phyloP scores from a whole-genome alignment of 805 yeast species.

The Teunomyces aglyptinius region DNA sequence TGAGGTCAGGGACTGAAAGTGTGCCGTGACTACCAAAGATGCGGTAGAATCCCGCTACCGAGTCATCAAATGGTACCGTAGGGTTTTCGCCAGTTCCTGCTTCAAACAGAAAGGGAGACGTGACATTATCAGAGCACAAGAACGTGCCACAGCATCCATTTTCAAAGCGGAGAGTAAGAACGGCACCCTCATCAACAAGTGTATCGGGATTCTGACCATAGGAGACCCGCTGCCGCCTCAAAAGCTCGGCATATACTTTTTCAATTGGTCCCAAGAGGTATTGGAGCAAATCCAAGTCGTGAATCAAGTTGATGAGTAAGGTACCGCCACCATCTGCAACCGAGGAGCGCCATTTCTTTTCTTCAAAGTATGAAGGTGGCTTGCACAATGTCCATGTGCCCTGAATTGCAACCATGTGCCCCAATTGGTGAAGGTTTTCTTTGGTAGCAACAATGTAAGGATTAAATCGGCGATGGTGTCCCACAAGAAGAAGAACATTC shows the following conservation, averaged over 20 bases:
- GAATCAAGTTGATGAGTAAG: slow-evolving; percentile 36
- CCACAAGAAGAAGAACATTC: slow-evolving; percentile 31
- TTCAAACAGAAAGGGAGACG: slow-evolving; percentile 39
- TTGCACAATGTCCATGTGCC: slow-evolving; percentile 40
- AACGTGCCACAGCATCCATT: slow-evolving; percentile 37
- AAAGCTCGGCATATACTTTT: slow-evolving; percentile 36
- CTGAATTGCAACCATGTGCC: slow-evolving; percentile 34
- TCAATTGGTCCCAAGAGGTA: slow-evolving; percentile 39
- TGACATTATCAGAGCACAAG: slow-evolving; percentile 37
- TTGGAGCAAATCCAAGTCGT: slow-evolving; percentile 38
- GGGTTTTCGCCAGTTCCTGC: slow-evolving; percentile 42
- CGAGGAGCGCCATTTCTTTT: slow-evolving; percentile 33
- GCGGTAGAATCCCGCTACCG: slow-evolving; percentile 32
- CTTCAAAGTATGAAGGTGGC: slow-evolving; percentile 32
- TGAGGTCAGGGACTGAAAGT: slow-evolving; percentile 36
- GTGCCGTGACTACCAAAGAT: slow-evolving; percentile 41
- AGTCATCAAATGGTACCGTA: slow-evolving; percentile 28
- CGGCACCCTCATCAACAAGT: slow-evolving; percentile 42
- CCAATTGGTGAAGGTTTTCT: slow-evolving; percentile 25
- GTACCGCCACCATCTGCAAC: slow-evolving; percentile 34
- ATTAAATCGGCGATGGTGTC: slow-evolving; percentile 42
- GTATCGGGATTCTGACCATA: slow-evolving; percentile 7
- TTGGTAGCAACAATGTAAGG: slow-evolving; percentile 37
- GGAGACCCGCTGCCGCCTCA: slow-evolving; percentile 27
- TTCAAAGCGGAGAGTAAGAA: slow-evolving; percentile 28